Base-by-base conservation (phyloP, 345 rosid genomes). In the Brassica rapa region DNA sequence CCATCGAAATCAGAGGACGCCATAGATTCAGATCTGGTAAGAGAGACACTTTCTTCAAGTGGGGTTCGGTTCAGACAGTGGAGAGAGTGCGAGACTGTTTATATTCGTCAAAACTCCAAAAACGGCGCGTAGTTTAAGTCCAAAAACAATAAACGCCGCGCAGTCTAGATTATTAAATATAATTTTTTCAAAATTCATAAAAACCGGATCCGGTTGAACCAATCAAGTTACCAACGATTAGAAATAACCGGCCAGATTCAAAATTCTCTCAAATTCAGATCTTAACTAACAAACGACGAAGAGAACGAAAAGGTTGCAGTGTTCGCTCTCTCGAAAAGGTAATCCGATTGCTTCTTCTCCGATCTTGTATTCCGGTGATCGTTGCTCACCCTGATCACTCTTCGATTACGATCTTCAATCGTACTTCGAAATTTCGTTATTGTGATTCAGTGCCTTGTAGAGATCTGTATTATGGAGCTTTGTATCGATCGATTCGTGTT, bases 1-100 rank as follows among this genome's bases (percentile, higher is more conserved):
- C 60, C 60, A 7, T 53, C 88, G 85, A 74, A 74, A 74, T 80
- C 79, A 70, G 79, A 80, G 35, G 8, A 73, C 23, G 88, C 90
- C 96, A 91, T 93, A 1, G 69, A 63, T 46, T 49, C 55, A 49
- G 55, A 49, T 49, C 55, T 49, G 55, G 46, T 39, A 39, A 39
- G 10, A 11, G 51, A 35, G 51, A 43, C n/a, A 43, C 15, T 3
- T 11, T 11, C 10, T 37, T 2, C 4, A 0, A 41, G 12, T 10
- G 49, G 16, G 12, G 57, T 46, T 0, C 30, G 30, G 55, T 14
- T 46, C 3, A 5, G 16, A n/a, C 57, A 51, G 21, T 51, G 57
- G 57, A 51, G 55, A 2, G 51, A 11, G 55, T 12, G n/a, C n/a
- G 51, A 11, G 51, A 2, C n/a, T 43, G 51, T 43, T 43, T 43